Percentiles rank a stretch among this genome's conserved stretches.
These are phyloP conservation scores for Salix udensis DNA, from an alignment of 345 rosid genomes.

Conservation along the genomic window DNA sequence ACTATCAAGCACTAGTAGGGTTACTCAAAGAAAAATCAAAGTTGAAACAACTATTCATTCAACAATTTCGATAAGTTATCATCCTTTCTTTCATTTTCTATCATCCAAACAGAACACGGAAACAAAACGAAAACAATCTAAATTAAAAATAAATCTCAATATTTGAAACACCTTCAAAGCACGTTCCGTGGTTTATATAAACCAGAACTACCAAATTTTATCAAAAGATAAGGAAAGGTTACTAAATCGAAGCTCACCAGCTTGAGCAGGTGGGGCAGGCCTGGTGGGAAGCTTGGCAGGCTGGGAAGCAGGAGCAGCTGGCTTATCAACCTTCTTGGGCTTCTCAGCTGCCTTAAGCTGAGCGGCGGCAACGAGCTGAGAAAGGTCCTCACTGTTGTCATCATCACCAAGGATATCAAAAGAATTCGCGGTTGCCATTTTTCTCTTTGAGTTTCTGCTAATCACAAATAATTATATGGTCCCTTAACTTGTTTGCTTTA, in stretches of 20 bases:
- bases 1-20: neutral
- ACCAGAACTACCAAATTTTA: neutral
- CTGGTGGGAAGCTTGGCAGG: conserved; percentile 74
- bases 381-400: conserved; percentile 77
- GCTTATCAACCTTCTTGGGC: neutral
- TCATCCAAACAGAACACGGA: neutral
- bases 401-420: conserved; percentile 79
- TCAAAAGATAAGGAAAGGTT: neutral
- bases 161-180: neutral
- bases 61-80: neutral
- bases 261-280: conserved; percentile 76
- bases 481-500: neutral
- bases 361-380: conserved; percentile 47
- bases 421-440: conserved; percentile 87
- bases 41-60: neutral
- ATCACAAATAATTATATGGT: neutral
- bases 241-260: conserved; percentile 41
- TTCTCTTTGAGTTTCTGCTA: neutral
- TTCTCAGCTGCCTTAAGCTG: conserved; percentile 52
- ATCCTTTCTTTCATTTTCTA: neutral
- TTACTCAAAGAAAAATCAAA: neutral
- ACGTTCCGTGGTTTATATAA: neutral
- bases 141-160: neutral
- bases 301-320: conserved; percentile 35
- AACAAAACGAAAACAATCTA: neutral